Conservation (phyloP, 257 asterid species). For the Coffea eugenioides region DNA sequence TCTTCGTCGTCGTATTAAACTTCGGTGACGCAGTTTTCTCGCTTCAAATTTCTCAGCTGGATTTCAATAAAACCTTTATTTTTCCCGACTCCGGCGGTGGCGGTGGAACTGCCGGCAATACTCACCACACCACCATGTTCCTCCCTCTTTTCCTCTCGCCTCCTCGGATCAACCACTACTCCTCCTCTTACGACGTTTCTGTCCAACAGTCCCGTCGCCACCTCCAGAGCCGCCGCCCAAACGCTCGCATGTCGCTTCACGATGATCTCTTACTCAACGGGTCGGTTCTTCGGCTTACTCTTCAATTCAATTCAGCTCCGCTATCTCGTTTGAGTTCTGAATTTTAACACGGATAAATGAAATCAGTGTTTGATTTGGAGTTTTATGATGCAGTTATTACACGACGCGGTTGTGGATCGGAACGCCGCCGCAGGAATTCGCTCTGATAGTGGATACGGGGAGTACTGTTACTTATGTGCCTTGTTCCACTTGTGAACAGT, state of each 20-base stretch:
- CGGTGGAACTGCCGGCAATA: neutral
- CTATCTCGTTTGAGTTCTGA: slow-evolving; percentile 5
- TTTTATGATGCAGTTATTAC: slow-evolving; percentile 59
- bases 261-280: slow-evolving; percentile 88
- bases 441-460: slow-evolving; percentile 94
- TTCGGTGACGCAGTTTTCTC: slow-evolving; percentile 3
- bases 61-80: slow-evolving; percentile 14
- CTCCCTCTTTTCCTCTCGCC: slow-evolving; percentile 40
- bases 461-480: slow-evolving; percentile 98
- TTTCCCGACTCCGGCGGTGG: slow-evolving; percentile 4
- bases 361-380: neutral
- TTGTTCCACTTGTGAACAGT: slow-evolving; percentile 79
- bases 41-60: slow-evolving; percentile 16
- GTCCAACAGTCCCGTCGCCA: slow-evolving; percentile 43
- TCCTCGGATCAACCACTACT: slow-evolving; percentile 19
- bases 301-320: neutral
- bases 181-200: slow-evolving; percentile 10
- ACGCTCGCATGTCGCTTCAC: slow-evolving; percentile 79
- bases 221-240: slow-evolving; percentile 38
- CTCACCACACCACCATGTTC: slow-evolving; percentile 30
- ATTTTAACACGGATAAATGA: neutral
- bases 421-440: slow-evolving; percentile 87
- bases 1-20: neutral
- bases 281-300: slow-evolving; percentile 22
- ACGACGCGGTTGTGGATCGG: slow-evolving; percentile 96